Base-by-base conservation (phyloP, 2,329 filamentous ascomycete genomes). In the Paracorniculantispora psalliotae region DNA sequence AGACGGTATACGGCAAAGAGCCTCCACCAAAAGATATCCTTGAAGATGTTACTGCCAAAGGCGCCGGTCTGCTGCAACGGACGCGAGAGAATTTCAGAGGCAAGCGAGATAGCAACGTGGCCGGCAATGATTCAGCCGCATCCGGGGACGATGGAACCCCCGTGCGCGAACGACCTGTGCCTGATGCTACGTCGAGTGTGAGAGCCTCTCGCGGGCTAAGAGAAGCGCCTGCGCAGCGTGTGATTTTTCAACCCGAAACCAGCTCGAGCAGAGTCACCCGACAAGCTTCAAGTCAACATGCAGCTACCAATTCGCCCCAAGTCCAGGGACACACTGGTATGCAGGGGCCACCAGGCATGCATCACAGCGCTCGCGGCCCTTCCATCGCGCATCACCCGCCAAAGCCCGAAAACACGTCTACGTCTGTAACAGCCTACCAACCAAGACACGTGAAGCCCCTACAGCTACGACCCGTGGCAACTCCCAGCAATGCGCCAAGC, bases 1-100 rank as follows among this genome's bases (percentile, higher is more conserved):
- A 84, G 49, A 88, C 85, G 12, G 76, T 92, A 44, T 89, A 92
- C 74, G 83, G 86, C 57, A 86, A 89, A 72, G 90, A 92, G 62
- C 92, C 92, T 0, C 92, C 92, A 17, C 91, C 91, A 6, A 91
- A 89, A 66, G 90, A 96, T 67, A 96, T 96, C 50, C 79, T 96
- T 35, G 92, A 96, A 72, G 86, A 92, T 46, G 89, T 91, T 15
- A 93, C 91, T 8, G 92, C 91, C 8, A 94, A 92, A 72, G 90
- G 91, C 52, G 90, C 89, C 19, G 83, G 87, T 37, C 79, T 96
- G n/a, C 78, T 94, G 67, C 88, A 82, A 12, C 84, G 92, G 54
- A 96, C 90, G 0, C 69, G 89, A 19, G 90, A 93, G 66, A 94
- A 91, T 73, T 96, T 85, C 71, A 72, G 78, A 69, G 71, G 75